Percentiles rank a stretch among this genome's conserved stretches.
Evolutionary conservation across 495 filamentous ascomycete species (phyloP).

Genomic region (Trichodelitschia bisporula): DNA sequence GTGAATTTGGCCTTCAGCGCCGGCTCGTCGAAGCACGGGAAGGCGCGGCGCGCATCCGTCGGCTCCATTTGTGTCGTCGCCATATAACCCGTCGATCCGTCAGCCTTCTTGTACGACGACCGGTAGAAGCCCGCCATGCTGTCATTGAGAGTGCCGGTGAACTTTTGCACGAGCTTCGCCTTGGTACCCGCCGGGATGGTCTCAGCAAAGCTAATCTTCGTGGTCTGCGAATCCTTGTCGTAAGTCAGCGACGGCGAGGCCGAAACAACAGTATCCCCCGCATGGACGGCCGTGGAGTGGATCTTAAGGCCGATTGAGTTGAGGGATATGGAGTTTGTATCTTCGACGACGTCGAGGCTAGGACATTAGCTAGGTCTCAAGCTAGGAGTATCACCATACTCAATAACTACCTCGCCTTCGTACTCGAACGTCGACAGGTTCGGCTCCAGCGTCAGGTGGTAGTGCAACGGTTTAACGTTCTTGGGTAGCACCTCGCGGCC

Average conservation of each 20-base stretch:
- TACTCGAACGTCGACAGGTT: slow-evolving; percentile 46
- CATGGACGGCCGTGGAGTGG: slow-evolving; percentile 41
- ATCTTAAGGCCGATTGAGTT: slow-evolving; percentile 76
- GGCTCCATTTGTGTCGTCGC: slow-evolving; percentile 69
- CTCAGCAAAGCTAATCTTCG: slow-evolving; percentile 36
- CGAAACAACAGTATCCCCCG: slow-evolving; percentile 26
- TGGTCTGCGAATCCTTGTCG: slow-evolving; percentile 37
- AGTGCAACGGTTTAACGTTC: slow-evolving; percentile 45
- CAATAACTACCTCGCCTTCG: slow-evolving; percentile 40
- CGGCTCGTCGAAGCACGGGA: slow-evolving; percentile 62
- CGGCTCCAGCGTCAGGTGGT: slow-evolving; percentile 50
- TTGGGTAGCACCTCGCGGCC: slow-evolving; percentile 40
- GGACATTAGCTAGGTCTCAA: background rate
- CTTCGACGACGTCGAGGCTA: slow-evolving; percentile 55
- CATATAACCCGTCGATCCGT: slow-evolving; percentile 36
- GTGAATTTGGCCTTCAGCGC: slow-evolving; percentile 50
- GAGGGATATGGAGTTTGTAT: slow-evolving; percentile 64
- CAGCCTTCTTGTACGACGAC: slow-evolving; percentile 42
- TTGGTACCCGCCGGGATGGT: slow-evolving; percentile 31
- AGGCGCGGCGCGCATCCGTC: slow-evolving; percentile 48
- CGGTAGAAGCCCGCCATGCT: slow-evolving; percentile 69
- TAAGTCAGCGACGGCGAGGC: slow-evolving; percentile 30
- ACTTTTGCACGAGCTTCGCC: slow-evolving; percentile 39
- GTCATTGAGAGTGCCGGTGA: slow-evolving; percentile 44
- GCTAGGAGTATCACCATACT: slow-evolving; percentile 25